Percentiles rank a stretch among this genome's conserved stretches.
Conservation (phyloP, 371 early-diverging fungal genomes). For the Homolaphlyctis polyrhiza region DNA sequence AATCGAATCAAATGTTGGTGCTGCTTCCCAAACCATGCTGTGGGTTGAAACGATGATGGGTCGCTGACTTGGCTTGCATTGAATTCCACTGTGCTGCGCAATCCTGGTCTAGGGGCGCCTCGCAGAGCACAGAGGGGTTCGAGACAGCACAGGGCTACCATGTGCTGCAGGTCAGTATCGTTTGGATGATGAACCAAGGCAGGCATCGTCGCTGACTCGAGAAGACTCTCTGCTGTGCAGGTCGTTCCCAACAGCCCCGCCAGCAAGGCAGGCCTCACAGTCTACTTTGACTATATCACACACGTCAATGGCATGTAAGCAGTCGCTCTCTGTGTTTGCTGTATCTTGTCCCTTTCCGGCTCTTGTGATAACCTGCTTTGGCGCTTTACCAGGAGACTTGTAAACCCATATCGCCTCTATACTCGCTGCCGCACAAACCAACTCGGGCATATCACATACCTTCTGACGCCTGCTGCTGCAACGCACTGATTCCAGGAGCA, state of each 20-base stretch:
- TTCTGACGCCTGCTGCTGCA: not conserved
- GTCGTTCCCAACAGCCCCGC: conserved; percentile 68
- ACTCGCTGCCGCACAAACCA: too few species aligned
- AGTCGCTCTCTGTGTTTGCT: too few species aligned
- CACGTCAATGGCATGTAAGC: conserved; percentile 51
- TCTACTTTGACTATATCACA: conserved; percentile 74
- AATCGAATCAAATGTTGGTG: too few species aligned
- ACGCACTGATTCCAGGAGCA: not conserved
- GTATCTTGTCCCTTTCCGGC: too few species aligned
- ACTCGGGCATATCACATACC: too few species aligned
- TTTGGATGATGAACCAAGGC: too few species aligned
- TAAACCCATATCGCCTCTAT: too few species aligned
- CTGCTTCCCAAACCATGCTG: too few species aligned
- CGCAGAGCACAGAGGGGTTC: not conserved
- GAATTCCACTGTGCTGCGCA: not conserved
- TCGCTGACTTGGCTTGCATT: not conserved
- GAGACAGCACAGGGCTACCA: conserved; percentile 39
- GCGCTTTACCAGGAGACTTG: not conserved
- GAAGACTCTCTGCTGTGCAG: conserved; percentile 31
- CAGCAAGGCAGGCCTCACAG: conserved; percentile 61
- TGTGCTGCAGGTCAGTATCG: conserved; percentile 46
- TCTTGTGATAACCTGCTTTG: too few species aligned
- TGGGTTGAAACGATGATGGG: too few species aligned
- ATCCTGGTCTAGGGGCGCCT: not conserved
- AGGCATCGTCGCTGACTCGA: too few species aligned